Percentiles rank a stretch among this genome's conserved stretches.
Conservation (phyloP, 441 rosid genomes). For the Eutrema salsugineum region DNA sequence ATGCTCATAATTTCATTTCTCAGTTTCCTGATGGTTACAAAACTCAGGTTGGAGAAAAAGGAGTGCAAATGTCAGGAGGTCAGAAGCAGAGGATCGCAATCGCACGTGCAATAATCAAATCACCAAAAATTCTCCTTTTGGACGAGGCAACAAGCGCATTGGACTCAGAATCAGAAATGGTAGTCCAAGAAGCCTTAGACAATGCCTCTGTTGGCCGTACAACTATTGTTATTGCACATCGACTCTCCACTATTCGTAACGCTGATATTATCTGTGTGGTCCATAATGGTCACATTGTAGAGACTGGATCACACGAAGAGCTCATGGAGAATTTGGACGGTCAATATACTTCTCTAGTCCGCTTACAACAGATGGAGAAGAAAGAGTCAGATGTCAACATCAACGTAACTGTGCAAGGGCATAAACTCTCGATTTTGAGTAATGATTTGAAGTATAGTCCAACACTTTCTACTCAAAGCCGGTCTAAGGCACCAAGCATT, state of each 20-base stretch:
- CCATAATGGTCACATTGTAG: constrained; percentile 48
- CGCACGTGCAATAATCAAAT: constrained; percentile 71
- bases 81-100: constrained; percentile 87
- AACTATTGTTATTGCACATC: constrained; percentile 64
- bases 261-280: constrained; percentile 59
- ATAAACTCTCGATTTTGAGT: constrained; percentile 15
- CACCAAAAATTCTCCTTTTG: constrained; percentile 61
- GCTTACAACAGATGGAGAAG: constrained; percentile 45
- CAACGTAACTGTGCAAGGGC: neutral
- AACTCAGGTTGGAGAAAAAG: constrained; percentile 85
- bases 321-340: constrained; percentile 46
- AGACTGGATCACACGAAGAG: constrained; percentile 59
- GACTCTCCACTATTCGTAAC: constrained; percentile 67
- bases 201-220: constrained; percentile 56
- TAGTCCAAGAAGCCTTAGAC: constrained; percentile 73
- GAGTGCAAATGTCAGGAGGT: constrained; percentile 81
- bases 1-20: constrained; percentile 64
- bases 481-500: constrained; percentile 27
- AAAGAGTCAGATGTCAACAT: constrained; percentile 1
- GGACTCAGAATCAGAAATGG: constrained; percentile 65
- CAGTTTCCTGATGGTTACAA: constrained; percentile 59
- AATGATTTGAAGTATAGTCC: constrained; percentile 36
- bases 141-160: constrained; percentile 87
- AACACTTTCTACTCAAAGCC: constrained; percentile 36
- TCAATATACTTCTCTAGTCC: constrained; percentile 48